phyloP scores from a whole-genome alignment of 2,329 filamentous ascomycete genomes.

The Diaporthe amygdali region DNA sequence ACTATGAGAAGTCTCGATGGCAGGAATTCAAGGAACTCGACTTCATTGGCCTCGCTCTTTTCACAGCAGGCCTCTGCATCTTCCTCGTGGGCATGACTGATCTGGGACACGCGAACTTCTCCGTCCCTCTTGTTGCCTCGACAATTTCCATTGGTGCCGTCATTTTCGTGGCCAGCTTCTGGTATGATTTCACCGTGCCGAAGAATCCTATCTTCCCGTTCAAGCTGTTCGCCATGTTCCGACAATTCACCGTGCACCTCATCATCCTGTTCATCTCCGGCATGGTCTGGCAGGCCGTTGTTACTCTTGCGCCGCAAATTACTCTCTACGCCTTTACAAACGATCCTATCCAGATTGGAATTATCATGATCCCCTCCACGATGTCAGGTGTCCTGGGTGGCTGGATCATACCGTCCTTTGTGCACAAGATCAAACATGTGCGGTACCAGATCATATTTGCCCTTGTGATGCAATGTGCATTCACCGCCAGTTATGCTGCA shows the following conservation, averaged over 20 bases:
- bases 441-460: conserved; percentile 36
- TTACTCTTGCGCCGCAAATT: conserved; percentile 34
- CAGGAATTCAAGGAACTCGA: conserved; percentile 37
- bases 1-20: conserved; percentile 35
- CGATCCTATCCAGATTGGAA: conserved; percentile 34
- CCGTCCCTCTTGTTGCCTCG: conserved; percentile 25
- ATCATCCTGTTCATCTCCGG: conserved; percentile 38
- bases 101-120: conserved; percentile 27
- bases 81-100: conserved; percentile 31
- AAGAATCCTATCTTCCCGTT: conserved; percentile 33
- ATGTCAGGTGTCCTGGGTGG: conserved; percentile 33
- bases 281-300: conserved; percentile 30
- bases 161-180: conserved; percentile 27
- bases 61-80: conserved; percentile 28
- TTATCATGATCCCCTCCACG: conserved; percentile 32
- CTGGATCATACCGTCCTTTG: conserved; percentile 36
- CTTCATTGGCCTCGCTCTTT: conserved; percentile 34
- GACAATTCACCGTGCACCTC: conserved; percentile 36
- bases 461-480: conserved; percentile 35
- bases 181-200: conserved; percentile 31
- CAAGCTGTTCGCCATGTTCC: conserved; percentile 34
- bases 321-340: conserved; percentile 38
- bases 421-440: conserved; percentile 37
- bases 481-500: conserved; percentile 34
- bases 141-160: conserved; percentile 30